These are phyloP conservation scores for Maudiozyma serrabonitensis DNA, from an alignment of 805 yeast genomes.

Conservation along the genomic window DNA sequence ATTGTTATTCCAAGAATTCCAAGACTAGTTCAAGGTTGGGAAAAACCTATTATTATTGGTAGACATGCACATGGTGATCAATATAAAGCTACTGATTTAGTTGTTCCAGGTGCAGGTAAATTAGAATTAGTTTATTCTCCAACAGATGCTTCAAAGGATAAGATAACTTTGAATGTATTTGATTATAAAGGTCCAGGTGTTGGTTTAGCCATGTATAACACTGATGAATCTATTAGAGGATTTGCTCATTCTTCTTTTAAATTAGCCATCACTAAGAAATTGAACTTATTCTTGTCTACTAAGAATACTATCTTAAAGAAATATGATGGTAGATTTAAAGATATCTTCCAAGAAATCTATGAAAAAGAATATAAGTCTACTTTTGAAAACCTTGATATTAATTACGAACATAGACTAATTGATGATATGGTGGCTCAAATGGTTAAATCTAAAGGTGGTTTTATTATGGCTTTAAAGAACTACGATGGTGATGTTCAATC, in stretches of 20 bases:
- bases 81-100: constrained; percentile 69
- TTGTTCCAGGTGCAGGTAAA: constrained; percentile 52
- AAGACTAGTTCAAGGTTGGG: constrained; percentile 70
- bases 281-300: constrained; percentile 61
- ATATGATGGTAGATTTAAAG: constrained; percentile 77
- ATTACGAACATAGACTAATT: constrained; percentile 73
- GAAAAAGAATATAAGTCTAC: constrained; percentile 45
- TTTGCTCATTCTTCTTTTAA: constrained; percentile 76
- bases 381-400: constrained; percentile 52
- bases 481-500: constrained; percentile 84
- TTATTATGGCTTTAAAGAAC: constrained; percentile 69
- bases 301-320: constrained; percentile 75
- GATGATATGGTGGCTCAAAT: constrained; percentile 88
- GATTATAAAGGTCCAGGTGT: constrained; percentile 56
- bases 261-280: constrained; percentile 53
- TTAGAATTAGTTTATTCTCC: constrained; percentile 61
- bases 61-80: constrained; percentile 84
- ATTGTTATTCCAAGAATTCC: constrained; percentile 73
- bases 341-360: constrained; percentile 61
- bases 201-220: constrained; percentile 75
- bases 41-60: constrained; percentile 73
- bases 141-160: constrained; percentile 39
- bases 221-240: constrained; percentile 65
- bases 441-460: constrained; percentile 79
- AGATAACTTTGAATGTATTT: constrained; percentile 35